Evolutionary conservation across 1,284 basidiomycete genomes (phyloP).

Genomic region (Sanghuangporus sanghuang): DNA sequence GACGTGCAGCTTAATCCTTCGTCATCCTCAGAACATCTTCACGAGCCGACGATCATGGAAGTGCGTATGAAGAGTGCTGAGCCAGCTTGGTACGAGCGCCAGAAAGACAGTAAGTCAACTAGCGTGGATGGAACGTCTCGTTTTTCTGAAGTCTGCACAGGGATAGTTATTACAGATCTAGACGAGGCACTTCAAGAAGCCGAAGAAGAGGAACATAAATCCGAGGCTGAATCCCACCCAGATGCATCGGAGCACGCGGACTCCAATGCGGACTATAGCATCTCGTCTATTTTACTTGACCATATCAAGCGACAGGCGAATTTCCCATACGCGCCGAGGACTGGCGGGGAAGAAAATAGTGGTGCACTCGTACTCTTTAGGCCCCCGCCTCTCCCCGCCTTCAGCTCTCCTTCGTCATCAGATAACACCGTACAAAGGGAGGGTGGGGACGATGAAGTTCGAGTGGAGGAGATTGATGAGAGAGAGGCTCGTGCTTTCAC

Average conservation of each 20-base stretch:
- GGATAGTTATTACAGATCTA: conserved; percentile 19
- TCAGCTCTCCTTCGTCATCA: not conserved
- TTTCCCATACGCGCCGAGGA: not conserved
- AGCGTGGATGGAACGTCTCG: not conserved
- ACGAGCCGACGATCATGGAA: conserved; percentile 3
- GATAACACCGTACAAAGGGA: not conserved
- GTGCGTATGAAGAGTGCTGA: conserved; percentile 18
- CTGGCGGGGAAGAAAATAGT: not conserved
- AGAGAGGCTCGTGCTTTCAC: not conserved
- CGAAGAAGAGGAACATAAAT: conserved; percentile 17
- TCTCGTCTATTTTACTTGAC: conserved; percentile 16
- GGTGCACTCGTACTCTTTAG: conserved; percentile 14
- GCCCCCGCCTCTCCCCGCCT: conserved; percentile 8
- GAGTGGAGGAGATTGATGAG: conserved; percentile 7
- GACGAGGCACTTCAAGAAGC: conserved; percentile 13
- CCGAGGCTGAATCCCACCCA: conserved; percentile 16
- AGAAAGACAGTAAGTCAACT: conserved; percentile 15
- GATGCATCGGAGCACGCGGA: conserved; percentile 14
- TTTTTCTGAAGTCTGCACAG: not conserved
- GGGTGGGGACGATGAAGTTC: not conserved
- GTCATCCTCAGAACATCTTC: too few relatives aligned
- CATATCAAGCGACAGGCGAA: conserved; percentile 15
- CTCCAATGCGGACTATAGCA: conserved; percentile 16
- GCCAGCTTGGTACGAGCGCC: conserved; percentile 17
- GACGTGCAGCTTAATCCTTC: not conserved